Conservation (phyloP, 2,329 filamentous ascomycete genomes). For the Fusarium clavum region DNA sequence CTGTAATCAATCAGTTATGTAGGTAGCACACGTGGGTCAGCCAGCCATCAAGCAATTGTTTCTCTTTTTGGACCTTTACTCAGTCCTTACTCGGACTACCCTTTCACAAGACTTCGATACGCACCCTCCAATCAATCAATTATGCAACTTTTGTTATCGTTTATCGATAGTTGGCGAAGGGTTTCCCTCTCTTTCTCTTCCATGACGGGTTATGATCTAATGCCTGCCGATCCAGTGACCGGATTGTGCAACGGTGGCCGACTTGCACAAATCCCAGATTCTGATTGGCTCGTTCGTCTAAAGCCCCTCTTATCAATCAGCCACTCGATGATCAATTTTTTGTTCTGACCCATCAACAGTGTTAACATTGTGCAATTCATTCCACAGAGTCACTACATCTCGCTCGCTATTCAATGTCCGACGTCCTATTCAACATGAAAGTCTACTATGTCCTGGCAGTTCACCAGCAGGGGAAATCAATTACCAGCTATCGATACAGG, state of each 20-base stretch:
- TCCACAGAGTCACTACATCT: conserved; percentile 14
- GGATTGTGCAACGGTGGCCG: conserved; percentile 24
- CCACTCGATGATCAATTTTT: conserved; percentile 23
- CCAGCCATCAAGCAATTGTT: conserved; percentile 1
- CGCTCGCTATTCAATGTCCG: background rate
- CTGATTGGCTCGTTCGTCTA: conserved; percentile 15
- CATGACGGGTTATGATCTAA: conserved; percentile 40
- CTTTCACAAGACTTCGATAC: conserved; percentile 1
- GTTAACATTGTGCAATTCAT: background rate
- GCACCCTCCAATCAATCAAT: background rate
- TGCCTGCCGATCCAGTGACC: conserved; percentile 41
- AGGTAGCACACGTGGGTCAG: conserved; percentile 13
- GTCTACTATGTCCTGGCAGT: background rate
- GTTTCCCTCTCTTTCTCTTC: conserved; percentile 25
- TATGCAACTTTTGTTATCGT: conserved; percentile 24
- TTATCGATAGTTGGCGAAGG: conserved; percentile 14
- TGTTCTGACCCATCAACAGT: conserved; percentile 29
- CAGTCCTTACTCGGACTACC: background rate
- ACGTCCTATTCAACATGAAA: background rate
- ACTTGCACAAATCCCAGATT: background rate
- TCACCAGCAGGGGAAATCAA: background rate
- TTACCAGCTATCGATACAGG: background rate
- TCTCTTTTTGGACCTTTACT: background rate
- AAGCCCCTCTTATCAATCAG: conserved; percentile 40
- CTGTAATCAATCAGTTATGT: conserved; percentile 20